phyloP scores from a whole-genome alignment of 768 basidiomycete genomes.

The Boletus fagicola region DNA sequence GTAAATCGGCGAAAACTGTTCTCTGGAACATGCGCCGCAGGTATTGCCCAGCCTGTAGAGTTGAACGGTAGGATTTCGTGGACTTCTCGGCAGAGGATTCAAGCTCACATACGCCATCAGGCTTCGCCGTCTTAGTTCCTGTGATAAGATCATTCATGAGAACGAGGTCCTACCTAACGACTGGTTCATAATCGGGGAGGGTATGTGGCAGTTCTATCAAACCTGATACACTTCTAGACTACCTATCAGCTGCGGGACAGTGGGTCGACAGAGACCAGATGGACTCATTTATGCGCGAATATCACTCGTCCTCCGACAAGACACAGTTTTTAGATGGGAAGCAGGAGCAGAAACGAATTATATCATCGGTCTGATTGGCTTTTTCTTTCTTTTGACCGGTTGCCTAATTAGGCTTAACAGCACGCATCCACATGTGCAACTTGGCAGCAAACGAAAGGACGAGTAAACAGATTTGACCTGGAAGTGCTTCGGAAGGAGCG shows the following conservation, averaged over 20 bases:
- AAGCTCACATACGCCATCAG: conserved; percentile 1
- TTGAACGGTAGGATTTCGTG: conserved; percentile 5
- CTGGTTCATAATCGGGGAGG: neutral
- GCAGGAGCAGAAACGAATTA: neutral
- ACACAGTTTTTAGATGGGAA: conserved; percentile 2
- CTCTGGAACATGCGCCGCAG: conserved; percentile 21
- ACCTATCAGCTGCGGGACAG: neutral
- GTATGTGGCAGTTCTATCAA: conserved; percentile 5
- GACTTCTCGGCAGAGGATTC: neutral
- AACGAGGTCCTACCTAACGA: conserved; percentile 2
- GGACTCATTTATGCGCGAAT: conserved; percentile 3
- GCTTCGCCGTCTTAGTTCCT: neutral
- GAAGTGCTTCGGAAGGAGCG: conserved; percentile 9
- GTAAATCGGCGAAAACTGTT: conserved; percentile 5
- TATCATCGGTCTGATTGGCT: neutral
- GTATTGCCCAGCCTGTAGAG: conserved; percentile 15
- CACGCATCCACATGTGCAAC: conserved; percentile 8
- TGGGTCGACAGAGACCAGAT: conserved; percentile 18
- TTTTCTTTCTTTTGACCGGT: neutral
- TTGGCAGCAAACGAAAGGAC: conserved; percentile 14
- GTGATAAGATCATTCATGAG: neutral
- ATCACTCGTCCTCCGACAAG: conserved; percentile 4
- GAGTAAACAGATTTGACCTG: conserved; percentile 11
- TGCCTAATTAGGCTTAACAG: neutral
- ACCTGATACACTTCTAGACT: neutral